Conservation (phyloP, 2,329 filamentous ascomycete genomes). For the Cladophialophora chaetospira region DNA sequence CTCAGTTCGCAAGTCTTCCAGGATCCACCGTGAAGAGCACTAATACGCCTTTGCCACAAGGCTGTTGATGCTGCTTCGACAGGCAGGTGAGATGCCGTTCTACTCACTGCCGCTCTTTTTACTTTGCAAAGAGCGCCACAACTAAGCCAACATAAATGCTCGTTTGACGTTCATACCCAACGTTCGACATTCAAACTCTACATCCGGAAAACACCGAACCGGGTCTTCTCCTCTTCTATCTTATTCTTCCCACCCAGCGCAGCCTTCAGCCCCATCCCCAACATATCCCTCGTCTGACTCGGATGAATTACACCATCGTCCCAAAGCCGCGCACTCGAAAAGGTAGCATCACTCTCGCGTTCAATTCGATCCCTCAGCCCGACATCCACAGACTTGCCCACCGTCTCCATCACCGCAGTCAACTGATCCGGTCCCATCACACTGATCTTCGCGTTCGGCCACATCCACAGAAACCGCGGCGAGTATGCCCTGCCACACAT, state of each 20-base stretch:
- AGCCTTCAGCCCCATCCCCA: constrained; percentile 72
- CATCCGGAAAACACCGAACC: constrained; percentile 83
- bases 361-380: constrained; percentile 83
- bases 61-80: not conserved
- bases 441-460: constrained; percentile 93
- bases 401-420: constrained; percentile 88
- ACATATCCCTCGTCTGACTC: constrained; percentile 70
- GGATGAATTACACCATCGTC: constrained; percentile 82
- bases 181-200: constrained; percentile 42
- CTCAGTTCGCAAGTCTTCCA: too few relatives aligned
- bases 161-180: too few relatives aligned
- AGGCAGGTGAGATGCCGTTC: not conserved
- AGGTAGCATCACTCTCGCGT: constrained; percentile 82
- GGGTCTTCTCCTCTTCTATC: constrained; percentile 61
- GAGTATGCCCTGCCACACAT: constrained; percentile 95
- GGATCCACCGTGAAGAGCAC: too few relatives aligned
- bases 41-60: too few relatives aligned
- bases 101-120: too few relatives aligned
- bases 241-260: constrained; percentile 69
- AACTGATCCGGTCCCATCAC: constrained; percentile 97
- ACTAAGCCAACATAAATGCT: too few relatives aligned
- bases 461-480: constrained; percentile 92
- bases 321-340: constrained; percentile 87
- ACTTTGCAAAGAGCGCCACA: too few relatives aligned
- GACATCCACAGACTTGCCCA: constrained; percentile 79